These are phyloP conservation scores for Globisporangium splendens DNA, from an alignment of 352 stramenopile species.

Conservation along the genomic window DNA sequence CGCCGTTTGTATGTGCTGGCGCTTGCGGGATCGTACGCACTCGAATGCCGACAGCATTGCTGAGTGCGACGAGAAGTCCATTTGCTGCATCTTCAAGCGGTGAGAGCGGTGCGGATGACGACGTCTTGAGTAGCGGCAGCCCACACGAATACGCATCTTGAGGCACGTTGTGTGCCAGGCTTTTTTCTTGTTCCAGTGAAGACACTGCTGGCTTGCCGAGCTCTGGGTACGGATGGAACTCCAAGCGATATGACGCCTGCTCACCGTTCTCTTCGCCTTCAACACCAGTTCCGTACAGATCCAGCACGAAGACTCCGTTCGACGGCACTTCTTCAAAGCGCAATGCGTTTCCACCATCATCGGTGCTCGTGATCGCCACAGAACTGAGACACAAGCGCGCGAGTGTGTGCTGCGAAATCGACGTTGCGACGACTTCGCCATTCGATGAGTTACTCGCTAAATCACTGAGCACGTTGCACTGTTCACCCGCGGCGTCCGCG, in stretches of 20 bases:
- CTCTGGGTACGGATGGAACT: constrained; percentile 35
- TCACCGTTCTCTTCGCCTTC: too few relatives aligned
- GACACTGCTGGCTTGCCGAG: constrained; percentile 6
- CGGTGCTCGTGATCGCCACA: constrained; percentile 31
- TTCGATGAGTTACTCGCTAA: constrained; percentile 3
- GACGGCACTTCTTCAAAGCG: constrained; percentile 70
- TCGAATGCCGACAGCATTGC: constrained; percentile 74
- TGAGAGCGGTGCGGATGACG: neutral
- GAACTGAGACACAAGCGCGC: constrained; percentile 37
- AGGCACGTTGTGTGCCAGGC: neutral
- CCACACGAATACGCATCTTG: constrained; percentile 30
- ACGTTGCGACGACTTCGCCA: too few relatives aligned
- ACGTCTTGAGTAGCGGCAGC: constrained; percentile 11
- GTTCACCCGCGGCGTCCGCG: constrained; percentile 8
- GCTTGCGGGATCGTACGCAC: constrained; percentile 58
- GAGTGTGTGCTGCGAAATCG: constrained; percentile 18
- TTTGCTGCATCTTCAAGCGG: constrained; percentile 24
- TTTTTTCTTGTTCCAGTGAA: too few relatives aligned
- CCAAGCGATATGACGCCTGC: constrained; percentile 12
- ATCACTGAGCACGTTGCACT: constrained; percentile 19
- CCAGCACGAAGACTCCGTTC: constrained; percentile 71
- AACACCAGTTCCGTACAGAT: constrained; percentile 21
- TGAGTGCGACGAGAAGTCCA: constrained; percentile 64
- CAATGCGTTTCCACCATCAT: constrained; percentile 1
- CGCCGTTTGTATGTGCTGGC: neutral